A percentile compares a stretch with the other conserved stretches of the same genome.
These are phyloP conservation scores for Monosiga brevicollis DNA, from an alignment of 78 protist species.

Conservation along the genomic window DNA sequence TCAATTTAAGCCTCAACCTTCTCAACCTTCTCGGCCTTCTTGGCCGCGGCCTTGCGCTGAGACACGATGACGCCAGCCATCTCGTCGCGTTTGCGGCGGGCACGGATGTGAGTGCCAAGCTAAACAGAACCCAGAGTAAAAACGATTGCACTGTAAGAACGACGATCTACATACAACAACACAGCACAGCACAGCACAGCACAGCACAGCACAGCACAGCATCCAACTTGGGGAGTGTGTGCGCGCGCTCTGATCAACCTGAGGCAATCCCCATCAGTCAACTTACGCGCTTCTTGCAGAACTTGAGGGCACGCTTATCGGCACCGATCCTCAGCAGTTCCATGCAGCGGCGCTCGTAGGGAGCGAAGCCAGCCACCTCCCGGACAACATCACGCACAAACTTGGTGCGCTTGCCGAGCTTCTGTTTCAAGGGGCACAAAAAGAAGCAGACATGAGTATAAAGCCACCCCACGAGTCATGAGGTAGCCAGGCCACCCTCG, in stretches of 20 bases:
- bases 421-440: neutral
- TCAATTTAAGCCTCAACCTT: no score
- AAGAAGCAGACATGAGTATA: neutral
- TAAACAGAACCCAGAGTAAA: neutral
- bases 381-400: conserved; percentile 62
- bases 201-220: neutral
- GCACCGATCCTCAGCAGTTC: conserved; percentile 74
- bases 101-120: conserved; percentile 59
- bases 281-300: conserved; percentile 65
- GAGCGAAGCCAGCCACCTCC: conserved; percentile 82
- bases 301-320: conserved; percentile 89
- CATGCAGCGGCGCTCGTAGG: conserved; percentile 82
- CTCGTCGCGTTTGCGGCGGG: conserved; percentile 50
- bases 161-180: neutral
- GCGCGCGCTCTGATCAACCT: neutral
- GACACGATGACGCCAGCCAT: neutral
- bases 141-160: neutral
- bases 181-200: neutral
- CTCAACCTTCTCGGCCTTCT: neutral
- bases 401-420: conserved; percentile 23
- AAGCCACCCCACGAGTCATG: neutral
- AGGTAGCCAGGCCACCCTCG: neutral
- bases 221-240: neutral
- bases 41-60: conserved; percentile 14
- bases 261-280: neutral